Evolutionary conservation across 768 basidiomycete genomes (phyloP), one percentile per base, ranked within the genome.

Genomic region (Pleurotus eryngii): DNA sequence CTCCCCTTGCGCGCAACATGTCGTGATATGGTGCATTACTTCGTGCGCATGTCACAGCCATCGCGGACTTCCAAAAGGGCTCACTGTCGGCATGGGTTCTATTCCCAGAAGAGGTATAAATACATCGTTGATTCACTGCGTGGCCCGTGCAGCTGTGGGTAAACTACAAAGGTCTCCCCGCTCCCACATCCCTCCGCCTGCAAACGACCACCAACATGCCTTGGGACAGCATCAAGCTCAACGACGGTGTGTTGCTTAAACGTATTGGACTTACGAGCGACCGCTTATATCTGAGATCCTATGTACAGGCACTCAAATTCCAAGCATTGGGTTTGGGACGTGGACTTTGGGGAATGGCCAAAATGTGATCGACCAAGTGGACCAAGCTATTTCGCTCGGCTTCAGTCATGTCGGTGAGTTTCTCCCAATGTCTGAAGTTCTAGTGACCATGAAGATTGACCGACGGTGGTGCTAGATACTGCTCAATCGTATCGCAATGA

Each of bases 401-500:
- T 87, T 86, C 72, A 70, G 71, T 48, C 87, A 87, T 64, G 67
- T 89, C 48, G 86, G 86, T 83, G 60, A 50, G 80, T 63, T 8
- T 24, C 20, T 24, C 24, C 24, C 4, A 4, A 24, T 5, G 24
- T 24, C 24, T 24, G 4, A 5, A 5, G 24, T 24, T 24, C 24
- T 24, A 24, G 24, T 24, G 24, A 24, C 24, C 24, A 24, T 24
- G 24, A 24, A 24, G 24, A 35, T 35, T 35, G 7, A 35, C 2
- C 2, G 30, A 3, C 2, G 30, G 30, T 4, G 30, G 30, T 2
- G 30, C 11, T 61, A 85, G 84, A 85, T 61, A 86, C 84, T 2
- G 85, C 84, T 1, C 83, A 87, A 63, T 20, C 68, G 1, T 88
- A 87, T 67, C 57, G 74, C n/a, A 87, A 87, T 57, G 85, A 86